These are phyloP conservation scores for Blastobotrys peoriensis DNA, from an alignment of 805 yeast genomes.

Conservation along the genomic window DNA sequence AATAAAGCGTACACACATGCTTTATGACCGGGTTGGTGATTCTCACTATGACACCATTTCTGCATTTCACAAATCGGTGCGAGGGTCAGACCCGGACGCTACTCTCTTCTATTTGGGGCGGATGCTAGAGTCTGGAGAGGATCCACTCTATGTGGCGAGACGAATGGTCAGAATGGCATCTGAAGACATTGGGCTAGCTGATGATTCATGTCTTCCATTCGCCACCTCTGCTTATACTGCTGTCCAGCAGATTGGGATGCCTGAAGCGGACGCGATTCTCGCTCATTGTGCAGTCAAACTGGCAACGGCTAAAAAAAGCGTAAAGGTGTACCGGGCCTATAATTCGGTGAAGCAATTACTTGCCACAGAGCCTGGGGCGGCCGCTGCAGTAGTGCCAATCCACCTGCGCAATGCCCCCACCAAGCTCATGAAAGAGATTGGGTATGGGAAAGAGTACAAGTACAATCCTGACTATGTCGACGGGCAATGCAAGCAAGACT, in stretches of 20 bases:
- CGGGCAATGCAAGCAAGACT: constrained; percentile 66
- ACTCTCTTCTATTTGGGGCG: constrained; percentile 78
- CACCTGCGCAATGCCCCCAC: constrained; percentile 97
- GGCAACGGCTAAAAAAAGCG: constrained; percentile 80
- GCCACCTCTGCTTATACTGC: constrained; percentile 83
- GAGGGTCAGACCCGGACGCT: constrained; percentile 90
- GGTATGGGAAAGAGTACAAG: constrained; percentile 78
- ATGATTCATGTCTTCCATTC: constrained; percentile 78
- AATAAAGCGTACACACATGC: constrained; percentile 45
- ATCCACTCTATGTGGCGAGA: constrained; percentile 81
- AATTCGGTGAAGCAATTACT: constrained; percentile 56
- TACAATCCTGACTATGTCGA: constrained; percentile 76
- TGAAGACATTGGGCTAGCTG: constrained; percentile 87
- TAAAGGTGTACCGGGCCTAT: constrained; percentile 79
- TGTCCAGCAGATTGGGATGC: constrained; percentile 85
- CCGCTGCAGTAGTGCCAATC: constrained; percentile 52
- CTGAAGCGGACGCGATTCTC: constrained; percentile 82
- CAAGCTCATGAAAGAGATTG: constrained; percentile 77
- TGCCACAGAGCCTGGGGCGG: constrained; percentile 49
- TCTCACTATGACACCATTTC: constrained; percentile 92
- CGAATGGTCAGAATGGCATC: constrained; percentile 92
- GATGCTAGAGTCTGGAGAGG: constrained; percentile 93
- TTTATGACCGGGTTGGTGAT: constrained; percentile 86
- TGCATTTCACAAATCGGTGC: constrained; percentile 87
- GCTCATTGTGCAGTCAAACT: constrained; percentile 93